Conservation (phyloP, 2,329 filamentous ascomycete species). For the Neofusicoccum kwambonambiense region DNA sequence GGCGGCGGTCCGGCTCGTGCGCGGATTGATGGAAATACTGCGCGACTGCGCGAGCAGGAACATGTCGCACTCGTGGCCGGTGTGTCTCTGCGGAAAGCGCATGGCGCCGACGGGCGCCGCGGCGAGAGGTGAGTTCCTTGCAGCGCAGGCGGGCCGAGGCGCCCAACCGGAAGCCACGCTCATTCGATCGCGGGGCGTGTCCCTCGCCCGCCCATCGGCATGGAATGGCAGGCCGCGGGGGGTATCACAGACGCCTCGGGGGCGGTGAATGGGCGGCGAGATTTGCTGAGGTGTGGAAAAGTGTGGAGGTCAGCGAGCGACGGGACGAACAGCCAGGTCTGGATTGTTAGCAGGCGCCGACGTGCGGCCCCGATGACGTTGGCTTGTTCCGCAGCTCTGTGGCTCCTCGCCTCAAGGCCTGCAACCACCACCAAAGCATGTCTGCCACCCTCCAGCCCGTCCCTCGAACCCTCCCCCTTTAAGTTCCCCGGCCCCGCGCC, state of each 20-base stretch:
- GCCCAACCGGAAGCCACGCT: not conserved
- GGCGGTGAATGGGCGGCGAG: not conserved
- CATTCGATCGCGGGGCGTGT: not conserved
- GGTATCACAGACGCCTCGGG: not conserved
- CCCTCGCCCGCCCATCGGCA: not conserved
- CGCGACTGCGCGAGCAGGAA: not conserved
- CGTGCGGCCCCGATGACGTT: constrained; percentile 2
- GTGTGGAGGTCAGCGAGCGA: not conserved
- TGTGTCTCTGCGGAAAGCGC: not conserved
- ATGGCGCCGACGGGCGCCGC: not conserved
- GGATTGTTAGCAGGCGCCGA: not conserved
- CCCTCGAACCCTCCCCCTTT: not conserved
- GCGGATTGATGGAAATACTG: not conserved
- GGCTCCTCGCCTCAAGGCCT: constrained; percentile 9
- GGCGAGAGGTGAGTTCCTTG: not conserved
- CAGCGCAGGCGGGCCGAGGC: not conserved
- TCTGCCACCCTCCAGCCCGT: not conserved
- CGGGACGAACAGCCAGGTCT: not conserved
- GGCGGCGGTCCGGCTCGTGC: not conserved
- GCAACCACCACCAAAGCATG: constrained; percentile 4
- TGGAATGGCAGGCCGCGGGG: not conserved
- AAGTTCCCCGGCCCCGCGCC: constrained; percentile 1
- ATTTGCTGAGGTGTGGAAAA: not conserved
- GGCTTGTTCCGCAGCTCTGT: not conserved
- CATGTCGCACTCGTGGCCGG: not conserved